Percentiles rank a stretch among this genome's conserved stretches.
phyloP scores from a whole-genome alignment of 257 asterid species.

The Solanum piurae region DNA sequence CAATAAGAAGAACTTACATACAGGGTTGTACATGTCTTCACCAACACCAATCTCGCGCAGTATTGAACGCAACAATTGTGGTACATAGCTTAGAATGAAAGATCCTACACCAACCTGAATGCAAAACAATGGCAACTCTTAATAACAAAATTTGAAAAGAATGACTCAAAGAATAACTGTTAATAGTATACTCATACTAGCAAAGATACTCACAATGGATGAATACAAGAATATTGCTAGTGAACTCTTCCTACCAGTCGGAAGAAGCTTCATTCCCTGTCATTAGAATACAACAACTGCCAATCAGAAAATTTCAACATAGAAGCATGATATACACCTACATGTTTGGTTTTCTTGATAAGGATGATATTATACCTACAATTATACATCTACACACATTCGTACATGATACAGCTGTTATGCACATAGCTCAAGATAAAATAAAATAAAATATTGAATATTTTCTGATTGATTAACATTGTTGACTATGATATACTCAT shows the following conservation, averaged over 20 bases:
- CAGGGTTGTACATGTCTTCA: conserved; percentile 88
- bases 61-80: conserved; percentile 35
- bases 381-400: not conserved
- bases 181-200: not conserved
- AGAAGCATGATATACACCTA: not conserved
- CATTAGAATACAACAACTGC: not conserved
- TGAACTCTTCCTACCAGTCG: conserved; percentile 72
- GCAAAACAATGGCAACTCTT: not conserved
- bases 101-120: conserved; percentile 78
- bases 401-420: not conserved
- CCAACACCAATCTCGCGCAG: conserved; percentile 60
- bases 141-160: not conserved
- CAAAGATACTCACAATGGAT: conserved; percentile 48
- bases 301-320: conserved; percentile 1
- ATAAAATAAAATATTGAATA: not conserved
- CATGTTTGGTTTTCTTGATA: not conserved
- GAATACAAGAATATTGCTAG: conserved; percentile 69
- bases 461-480: not conserved
- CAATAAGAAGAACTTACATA: conserved; percentile 61
- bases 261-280: conserved; percentile 99
- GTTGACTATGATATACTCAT: not conserved
- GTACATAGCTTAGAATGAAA: conserved; percentile 50
- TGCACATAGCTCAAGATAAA: not conserved
- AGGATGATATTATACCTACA: not conserved
- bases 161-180: not conserved